Evolutionary conservation across 2,329 filamentous ascomycete species (phyloP), one percentile per base, ranked within the genome.

Genomic region (Lachnellula suecica): DNA sequence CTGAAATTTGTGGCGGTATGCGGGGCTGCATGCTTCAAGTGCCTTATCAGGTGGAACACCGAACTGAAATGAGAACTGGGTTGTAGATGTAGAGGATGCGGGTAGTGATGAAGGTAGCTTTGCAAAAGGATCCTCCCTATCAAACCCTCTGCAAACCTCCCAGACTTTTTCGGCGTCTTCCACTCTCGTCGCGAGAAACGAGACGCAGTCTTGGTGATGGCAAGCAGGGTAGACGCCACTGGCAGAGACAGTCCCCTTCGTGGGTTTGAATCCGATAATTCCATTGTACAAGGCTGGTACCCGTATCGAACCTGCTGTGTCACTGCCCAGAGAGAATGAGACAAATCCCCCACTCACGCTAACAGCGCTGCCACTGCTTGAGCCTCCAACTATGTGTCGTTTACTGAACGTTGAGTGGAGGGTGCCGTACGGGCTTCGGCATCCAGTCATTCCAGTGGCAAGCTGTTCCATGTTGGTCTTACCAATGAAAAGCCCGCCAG

Each of bases 391-490:
- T 22, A 81, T 75, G 50, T 76, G 74, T n/a, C 71, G 63, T 41
- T 70, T 66, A 59, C 74, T 70, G 57, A 71, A 79, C 4, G 76
- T 73, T 25, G 74, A 79, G 46, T 74, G 71, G 6, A 77, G 70
- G 10, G 70, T 73, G 2, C 79, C 79, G 52, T 75, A 81, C 0
- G 78, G 76, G 38, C 74, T 79, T 42, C 79, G 72, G 47, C 77
- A 81, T 11, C 81, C 82, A 40, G 75, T 78, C 20, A 82, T 70
- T 2, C 79, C 79, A 1, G 79, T 82, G 6, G 78, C 79, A 11
- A 82, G 69, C 56, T 82, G 79, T 53, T 82, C 79, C 45, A 82
- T 70, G 53, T 75, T 76, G 17, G 71, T 74, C 63, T 84, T 85
- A 25, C 82, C 82, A 42, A 84, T 71, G 55, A 81, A 77, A 4